phyloP scores from a whole-genome alignment of 2,329 filamentous ascomycete genomes.

The Ophiocordyceps unilateralis region DNA sequence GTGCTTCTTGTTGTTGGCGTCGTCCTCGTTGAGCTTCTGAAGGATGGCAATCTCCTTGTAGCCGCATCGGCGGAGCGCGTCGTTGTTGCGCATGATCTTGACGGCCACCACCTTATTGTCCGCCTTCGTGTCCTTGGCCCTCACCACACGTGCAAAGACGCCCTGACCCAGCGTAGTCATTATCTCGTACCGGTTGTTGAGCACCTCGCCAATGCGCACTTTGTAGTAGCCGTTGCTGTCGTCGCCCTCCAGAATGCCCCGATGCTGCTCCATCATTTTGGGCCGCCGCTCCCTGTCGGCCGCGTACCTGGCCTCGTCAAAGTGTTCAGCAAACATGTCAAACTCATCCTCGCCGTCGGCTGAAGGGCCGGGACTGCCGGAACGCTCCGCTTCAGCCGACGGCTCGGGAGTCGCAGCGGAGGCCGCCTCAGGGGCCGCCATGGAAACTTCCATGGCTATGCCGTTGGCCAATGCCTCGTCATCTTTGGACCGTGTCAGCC shows the following conservation, averaged over 20 bases:
- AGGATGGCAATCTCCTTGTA: constrained; percentile 90
- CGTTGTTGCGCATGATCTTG: constrained; percentile 96
- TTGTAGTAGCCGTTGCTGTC: constrained; percentile 95
- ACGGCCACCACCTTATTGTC: constrained; percentile 64
- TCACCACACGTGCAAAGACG: constrained; percentile 93
- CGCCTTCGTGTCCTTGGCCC: constrained; percentile 61
- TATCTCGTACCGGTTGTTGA: constrained; percentile 80
- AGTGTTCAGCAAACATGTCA: constrained; percentile 82
- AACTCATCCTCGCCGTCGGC: constrained; percentile 53
- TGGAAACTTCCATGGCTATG: background rate
- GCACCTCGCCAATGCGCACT: constrained; percentile 75
- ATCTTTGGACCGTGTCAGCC: background rate
- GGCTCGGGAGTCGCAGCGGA: background rate
- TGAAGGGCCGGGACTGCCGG: constrained; percentile 13
- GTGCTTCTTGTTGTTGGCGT: constrained; percentile 81
- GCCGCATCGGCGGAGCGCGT: constrained; percentile 78
- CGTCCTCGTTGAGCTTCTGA: constrained; percentile 68
- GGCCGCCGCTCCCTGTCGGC: constrained; percentile 26
- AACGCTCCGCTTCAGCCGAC: background rate
- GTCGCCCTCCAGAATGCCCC: constrained; percentile 77
- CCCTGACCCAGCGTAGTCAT: constrained; percentile 78
- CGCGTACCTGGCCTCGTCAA: constrained; percentile 49
- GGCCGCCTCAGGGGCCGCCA: background rate
- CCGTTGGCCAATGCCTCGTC: background rate
- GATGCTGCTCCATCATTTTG: constrained; percentile 42